Evolutionary conservation across 441 rosid species (phyloP).

Genomic region (Corymbia calophylla): DNA sequence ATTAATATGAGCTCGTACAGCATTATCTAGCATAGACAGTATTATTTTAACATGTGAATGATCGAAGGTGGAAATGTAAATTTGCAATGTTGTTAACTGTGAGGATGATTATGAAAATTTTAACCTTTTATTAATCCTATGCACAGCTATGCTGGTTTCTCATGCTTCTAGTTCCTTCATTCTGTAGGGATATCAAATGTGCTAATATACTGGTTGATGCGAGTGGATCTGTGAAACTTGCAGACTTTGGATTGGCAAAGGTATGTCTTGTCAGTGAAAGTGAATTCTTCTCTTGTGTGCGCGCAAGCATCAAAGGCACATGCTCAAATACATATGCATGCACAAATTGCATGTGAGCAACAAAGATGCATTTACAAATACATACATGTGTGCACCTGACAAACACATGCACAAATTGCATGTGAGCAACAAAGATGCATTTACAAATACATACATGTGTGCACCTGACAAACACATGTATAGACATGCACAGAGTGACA

Average conservation of each 20-base stretch:
- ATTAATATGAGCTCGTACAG: not conserved
- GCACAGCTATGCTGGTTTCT: not conserved
- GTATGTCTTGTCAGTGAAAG: not conserved
- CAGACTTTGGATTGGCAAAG: constrained; percentile 15
- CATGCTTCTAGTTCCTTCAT: not conserved
- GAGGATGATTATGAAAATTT: not conserved
- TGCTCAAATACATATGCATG: not conserved
- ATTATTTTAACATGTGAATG: not conserved
- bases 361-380: not conserved
- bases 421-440: not conserved
- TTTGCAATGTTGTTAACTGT: not conserved
- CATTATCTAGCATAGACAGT: not conserved
- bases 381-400: not conserved
- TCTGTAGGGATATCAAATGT: constrained; percentile 7
- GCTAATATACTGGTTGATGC: constrained; percentile 8
- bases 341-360: not conserved
- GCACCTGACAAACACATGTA: not conserved
- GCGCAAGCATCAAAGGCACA: not conserved
- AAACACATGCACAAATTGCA: not conserved
- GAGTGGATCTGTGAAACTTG: constrained; percentile 7
- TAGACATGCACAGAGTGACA: not conserved
- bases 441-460: not conserved
- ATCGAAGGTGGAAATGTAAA: not conserved
- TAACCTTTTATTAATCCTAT: not conserved
- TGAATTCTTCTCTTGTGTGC: not conserved